Base-by-base conservation (phyloP, 2,329 filamentous ascomycete species). In the Calycina marina region DNA sequence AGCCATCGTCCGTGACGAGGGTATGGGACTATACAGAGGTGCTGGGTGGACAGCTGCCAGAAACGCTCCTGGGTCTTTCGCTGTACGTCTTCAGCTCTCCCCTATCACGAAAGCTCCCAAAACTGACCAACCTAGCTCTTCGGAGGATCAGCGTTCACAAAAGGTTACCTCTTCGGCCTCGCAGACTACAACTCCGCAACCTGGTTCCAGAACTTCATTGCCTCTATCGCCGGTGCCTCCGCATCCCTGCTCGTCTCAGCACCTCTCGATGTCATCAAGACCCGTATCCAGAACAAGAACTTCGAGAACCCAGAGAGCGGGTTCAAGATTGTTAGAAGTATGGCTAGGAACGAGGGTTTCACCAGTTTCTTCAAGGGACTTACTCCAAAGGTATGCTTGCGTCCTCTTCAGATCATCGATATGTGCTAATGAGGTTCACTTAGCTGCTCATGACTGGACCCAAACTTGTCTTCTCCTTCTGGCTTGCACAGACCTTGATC, bases 401-500 rank as follows among this genome's bases (percentile, higher is more conserved):
- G 8, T 18, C 6, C 24, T 16, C 15, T 14, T 13, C 6, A 5
- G 14, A 12, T 20, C 11, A 10, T n/a, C n/a, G 11, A 13, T 5
- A 4, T 11, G 6, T 6, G 10, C 8, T 22, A 14, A 10, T 30
- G 28, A 30, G 12, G 17, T 14, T 14, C 8, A 25, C 15, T 14
- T 39, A 76, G 78, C 74, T 98, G 43, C 70, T 98, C 52, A 98
- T 98, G 90, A 98, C 90, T 11, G 92, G 90, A 14, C 90, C 90
- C 42, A 98, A 98, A 72, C 71, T 98, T 39, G 90, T 96, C 41
- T 98, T 98, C 67, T 94, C 86, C 40, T 98, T 98, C 76, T 98
- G 90, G 90, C 74, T 98, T 54, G 90, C 90, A 36, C 90, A 98
- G 67, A 96, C 90, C 17, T 67, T 98, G 50, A 98, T 98, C 54